Percentiles rank a stretch among this genome's conserved stretches.
Evolutionary conservation across 23 red algal species (phyloP).

Genomic region (Gracilaria gracilis): DNA sequence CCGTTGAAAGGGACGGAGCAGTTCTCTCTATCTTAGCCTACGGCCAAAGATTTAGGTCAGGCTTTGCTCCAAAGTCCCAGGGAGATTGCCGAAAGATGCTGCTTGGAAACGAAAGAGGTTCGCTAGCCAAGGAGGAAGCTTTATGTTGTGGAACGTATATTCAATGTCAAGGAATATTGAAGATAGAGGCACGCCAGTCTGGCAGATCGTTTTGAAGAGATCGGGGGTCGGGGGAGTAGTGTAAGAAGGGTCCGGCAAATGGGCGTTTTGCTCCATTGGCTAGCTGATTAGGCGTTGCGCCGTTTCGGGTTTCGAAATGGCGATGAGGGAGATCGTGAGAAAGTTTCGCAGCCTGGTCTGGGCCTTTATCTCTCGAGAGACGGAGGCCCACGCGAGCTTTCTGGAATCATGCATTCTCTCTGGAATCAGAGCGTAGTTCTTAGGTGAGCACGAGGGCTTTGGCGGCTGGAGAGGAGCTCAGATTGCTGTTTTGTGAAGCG

Average conservation of each 20-base stretch:
- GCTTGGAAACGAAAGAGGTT: neutral
- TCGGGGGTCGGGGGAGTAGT: neutral
- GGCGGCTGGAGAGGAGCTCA: too few relatives aligned
- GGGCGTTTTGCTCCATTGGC: neutral
- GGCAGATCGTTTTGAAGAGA: conserved; percentile 7
- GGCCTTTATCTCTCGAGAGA: too few relatives aligned
- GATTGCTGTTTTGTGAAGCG: too few relatives aligned
- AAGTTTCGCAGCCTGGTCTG: too few relatives aligned
- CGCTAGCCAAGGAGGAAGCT: conserved; percentile 1
- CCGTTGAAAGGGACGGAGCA: neutral
- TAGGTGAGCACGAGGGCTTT: too few relatives aligned
- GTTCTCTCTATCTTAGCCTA: neutral
- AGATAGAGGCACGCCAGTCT: neutral
- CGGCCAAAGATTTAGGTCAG: neutral
- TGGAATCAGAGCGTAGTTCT: too few relatives aligned
- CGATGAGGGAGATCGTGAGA: neutral
- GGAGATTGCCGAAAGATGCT: neutral
- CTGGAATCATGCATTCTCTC: too few relatives aligned
- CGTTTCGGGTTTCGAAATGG: neutral
- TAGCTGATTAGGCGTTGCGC: conserved; percentile 4
- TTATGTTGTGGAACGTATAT: conserved; percentile 30
- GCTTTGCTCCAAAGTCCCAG: neutral
- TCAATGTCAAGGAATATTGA: conserved; percentile 34
- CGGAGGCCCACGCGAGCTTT: too few relatives aligned
- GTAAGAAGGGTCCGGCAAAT: conserved; percentile 20